Percentiles rank a stretch among this genome's conserved stretches.
Evolutionary conservation across 2,329 filamentous ascomycete genomes (phyloP).

Genomic region (Ascochyta rabiei): DNA sequence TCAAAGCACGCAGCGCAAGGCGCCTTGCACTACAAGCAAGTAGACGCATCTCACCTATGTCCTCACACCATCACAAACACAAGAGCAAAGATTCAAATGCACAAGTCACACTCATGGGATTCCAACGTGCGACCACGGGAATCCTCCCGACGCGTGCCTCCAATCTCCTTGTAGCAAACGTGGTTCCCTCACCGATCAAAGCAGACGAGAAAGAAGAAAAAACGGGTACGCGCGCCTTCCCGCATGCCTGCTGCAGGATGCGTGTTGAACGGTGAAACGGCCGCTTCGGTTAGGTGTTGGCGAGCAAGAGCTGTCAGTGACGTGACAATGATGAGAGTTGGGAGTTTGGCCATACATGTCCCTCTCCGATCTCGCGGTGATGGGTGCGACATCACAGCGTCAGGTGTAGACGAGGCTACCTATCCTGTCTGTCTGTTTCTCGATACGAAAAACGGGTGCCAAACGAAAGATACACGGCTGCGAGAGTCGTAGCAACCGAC

Average conservation of each 20-base stretch:
- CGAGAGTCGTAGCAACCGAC: too few species aligned
- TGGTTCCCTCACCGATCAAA: conserved; percentile 12
- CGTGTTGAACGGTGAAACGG: neutral
- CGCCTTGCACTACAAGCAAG: too few species aligned
- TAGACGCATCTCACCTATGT: neutral
- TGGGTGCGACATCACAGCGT: too few species aligned
- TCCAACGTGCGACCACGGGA: neutral
- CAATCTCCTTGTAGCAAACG: neutral
- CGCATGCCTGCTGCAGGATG: neutral
- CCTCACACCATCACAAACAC: neutral
- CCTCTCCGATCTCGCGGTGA: too few species aligned
- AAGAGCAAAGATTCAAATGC: conserved; percentile 2
- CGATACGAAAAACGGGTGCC: too few species aligned
- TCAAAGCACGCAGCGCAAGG: neutral
- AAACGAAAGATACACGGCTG: too few species aligned
- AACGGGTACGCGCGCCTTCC: neutral
- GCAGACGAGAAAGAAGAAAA: neutral
- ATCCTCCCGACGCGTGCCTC: conserved; percentile 5
- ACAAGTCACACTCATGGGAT: neutral
- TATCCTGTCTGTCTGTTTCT: too few species aligned
- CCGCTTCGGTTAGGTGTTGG: too few species aligned
- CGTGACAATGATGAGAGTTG: too few species aligned
- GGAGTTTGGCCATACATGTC: too few species aligned
- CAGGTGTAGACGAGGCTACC: too few species aligned
- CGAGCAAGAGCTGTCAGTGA: too few species aligned